These are phyloP conservation scores for Insectozyma bohioensis DNA, from an alignment of 1,139 yeast species.

Conservation along the genomic window DNA sequence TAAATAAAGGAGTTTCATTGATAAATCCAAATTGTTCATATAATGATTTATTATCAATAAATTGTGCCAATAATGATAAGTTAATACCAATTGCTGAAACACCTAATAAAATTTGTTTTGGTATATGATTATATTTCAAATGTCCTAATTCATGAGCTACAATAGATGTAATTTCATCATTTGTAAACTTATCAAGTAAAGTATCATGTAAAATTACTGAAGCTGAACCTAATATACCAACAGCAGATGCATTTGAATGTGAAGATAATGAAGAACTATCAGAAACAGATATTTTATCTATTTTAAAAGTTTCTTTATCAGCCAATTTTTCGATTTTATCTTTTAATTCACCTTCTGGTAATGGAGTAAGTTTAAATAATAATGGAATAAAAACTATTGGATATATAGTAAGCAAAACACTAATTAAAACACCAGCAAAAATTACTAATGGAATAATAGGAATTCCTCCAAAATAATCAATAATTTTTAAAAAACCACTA, in stretches of 20 bases:
- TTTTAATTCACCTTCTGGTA: neutral
- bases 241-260: conserved; percentile 94
- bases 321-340: conserved; percentile 79
- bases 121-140: conserved; percentile 87
- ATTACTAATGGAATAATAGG: neutral
- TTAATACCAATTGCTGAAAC: no score
- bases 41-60: neutral
- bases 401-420: conserved; percentile 30
- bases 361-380: neutral
- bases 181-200: conserved; percentile 73
- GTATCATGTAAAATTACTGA: conserved; percentile 92
- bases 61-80: conserved; percentile 31
- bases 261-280: conserved; percentile 96
- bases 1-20: conserved; percentile 20
- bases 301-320: conserved; percentile 72
- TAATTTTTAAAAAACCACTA: neutral
- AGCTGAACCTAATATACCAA: conserved; percentile 97
- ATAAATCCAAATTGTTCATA: neutral
- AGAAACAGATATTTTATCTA: conserved; percentile 77
- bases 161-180: conserved; percentile 85
- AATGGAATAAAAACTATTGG: neutral
- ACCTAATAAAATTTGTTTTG: no score
- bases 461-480: conserved; percentile 42
- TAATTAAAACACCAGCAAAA: neutral
- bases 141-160: conserved; percentile 97